Evolutionary conservation across 2,329 filamentous ascomycete genomes (phyloP), one percentile per base, ranked within the genome.

Genomic region (Chalaropsis thielavioides): DNA sequence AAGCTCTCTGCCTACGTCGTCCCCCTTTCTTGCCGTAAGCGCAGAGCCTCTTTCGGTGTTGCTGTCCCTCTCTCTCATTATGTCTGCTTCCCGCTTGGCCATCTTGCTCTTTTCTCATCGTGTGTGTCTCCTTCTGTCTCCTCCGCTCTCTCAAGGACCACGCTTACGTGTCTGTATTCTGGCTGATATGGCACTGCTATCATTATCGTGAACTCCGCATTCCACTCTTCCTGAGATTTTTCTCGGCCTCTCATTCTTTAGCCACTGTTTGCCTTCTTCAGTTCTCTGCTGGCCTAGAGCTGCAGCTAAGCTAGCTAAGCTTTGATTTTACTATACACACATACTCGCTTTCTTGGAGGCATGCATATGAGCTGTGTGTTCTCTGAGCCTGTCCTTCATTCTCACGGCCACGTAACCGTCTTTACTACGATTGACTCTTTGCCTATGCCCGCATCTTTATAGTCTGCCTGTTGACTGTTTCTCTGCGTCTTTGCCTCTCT

Each of bases 211-310:
- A 58, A 58, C 38, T 64, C 54, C n/a, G 15, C 54, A 46, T n/a
- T 24, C 24, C 51, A 19, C 22, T 15, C 22, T 27, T 59, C n/a
- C 22, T 43, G 62, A 56, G 49, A 19, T 59, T 31, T 31, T 59
- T 49, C 38, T 49, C 40, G 40, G 49, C 22, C 62, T 46, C 40
- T 60, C 62, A 58, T 58, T 59, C 54, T 19, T 59, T 58, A 44
- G 44, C 19, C 19, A 22, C 61, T 51, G 31, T 24, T 49, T 49
- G 24, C 10, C 61, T 62, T 22, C 61, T 62, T 58, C 54, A 58
- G 54, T 62, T 51, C 61, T 62, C 43, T 49, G 61, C 61, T 62
- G 61, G 61, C 61, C 61, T 62, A 62, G 61, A 62, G 61, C 61
- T 62, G 54, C 54, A 58, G 54, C 54, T 58, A 58, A 58, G 31